phyloP scores from a whole-genome alignment of 768 basidiomycete species.

The Leucocoprinus birnbaumii region DNA sequence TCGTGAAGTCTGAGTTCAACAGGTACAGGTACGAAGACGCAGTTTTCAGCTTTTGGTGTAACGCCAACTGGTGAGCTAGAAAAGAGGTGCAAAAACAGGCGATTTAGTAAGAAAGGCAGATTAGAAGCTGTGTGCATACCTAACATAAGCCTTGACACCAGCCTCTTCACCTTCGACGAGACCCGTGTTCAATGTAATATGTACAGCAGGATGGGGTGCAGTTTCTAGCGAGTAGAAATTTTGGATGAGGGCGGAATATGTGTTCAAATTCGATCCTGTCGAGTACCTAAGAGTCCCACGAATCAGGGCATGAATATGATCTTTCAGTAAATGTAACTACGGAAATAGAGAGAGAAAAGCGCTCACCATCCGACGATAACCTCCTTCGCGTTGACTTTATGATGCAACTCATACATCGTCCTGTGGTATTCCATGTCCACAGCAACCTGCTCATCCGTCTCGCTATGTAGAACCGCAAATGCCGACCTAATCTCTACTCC shows the following conservation, averaged over 20 bases:
- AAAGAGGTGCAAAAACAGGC: too few relatives aligned
- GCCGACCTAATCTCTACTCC: slow-evolving; percentile 78
- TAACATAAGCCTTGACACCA: slow-evolving; percentile 84
- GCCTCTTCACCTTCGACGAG: slow-evolving; percentile 58
- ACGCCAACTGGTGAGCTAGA: slow-evolving; percentile 84
- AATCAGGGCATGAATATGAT: slow-evolving; percentile 2
- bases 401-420: slow-evolving; percentile 88
- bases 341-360: slow-evolving; percentile 1
- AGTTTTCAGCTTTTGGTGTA: slow-evolving; percentile 89
- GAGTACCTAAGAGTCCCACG: slow-evolving; percentile 66
- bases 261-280: slow-evolving; percentile 87
- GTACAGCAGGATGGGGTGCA: slow-evolving; percentile 82
- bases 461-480: slow-evolving; percentile 91
- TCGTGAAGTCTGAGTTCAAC: slow-evolving; percentile 81
- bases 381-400: slow-evolving; percentile 81
- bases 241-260: slow-evolving; percentile 95
- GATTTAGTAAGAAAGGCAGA: too few relatives aligned
- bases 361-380: slow-evolving; percentile 93
- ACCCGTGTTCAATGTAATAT: slow-evolving; percentile 88
- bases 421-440: slow-evolving; percentile 97
- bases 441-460: slow-evolving; percentile 89
- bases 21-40: slow-evolving; percentile 92
- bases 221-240: slow-evolving; percentile 97
- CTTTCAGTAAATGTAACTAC: background rate
- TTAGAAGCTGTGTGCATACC: slow-evolving; percentile 45